A percentile compares a stretch with the other conserved stretches of the same genome.
Conservation (phyloP, 169 alveolate species). For the Plasmodium vivax region DNA sequence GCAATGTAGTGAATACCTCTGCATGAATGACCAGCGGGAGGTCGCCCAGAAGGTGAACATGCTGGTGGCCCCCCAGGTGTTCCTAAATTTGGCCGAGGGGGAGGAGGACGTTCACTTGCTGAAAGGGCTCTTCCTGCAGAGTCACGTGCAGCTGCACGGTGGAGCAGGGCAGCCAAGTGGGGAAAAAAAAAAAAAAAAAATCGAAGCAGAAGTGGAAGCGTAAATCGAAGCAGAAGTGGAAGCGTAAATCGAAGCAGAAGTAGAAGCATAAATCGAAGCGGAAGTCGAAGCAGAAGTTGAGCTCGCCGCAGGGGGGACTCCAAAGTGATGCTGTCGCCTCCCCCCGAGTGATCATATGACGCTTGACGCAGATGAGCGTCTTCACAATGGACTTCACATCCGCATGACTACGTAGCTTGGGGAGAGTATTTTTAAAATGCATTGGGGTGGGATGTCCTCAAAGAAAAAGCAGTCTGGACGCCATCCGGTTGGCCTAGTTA, state of each 20-base stretch:
- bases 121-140: constrained; percentile 54
- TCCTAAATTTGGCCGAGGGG: neutral
- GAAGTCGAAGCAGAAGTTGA: no score
- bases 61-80: constrained; percentile 5
- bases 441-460: neutral
- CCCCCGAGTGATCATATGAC: neutral
- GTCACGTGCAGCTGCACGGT: constrained; percentile 18
- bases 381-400: neutral
- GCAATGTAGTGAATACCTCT: constrained; percentile 1
- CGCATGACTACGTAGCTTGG: neutral
- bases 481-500: neutral
- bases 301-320: neutral
- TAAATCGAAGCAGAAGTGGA: no score
- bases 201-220: no score
- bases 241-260: no score
- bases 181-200: no score
- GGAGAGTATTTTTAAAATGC: neutral
- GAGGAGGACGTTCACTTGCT: constrained; percentile 10
- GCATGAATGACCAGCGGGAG: constrained; percentile 16
- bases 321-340: neutral
- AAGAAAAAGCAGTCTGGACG: neutral
- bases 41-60: neutral
- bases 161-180: neutral
- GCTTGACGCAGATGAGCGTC: neutral
- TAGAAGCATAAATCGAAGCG: no score